Evolutionary conservation across 2,329 filamentous ascomycete species (phyloP).

Genomic region (Aureobasidium sp.): DNA sequence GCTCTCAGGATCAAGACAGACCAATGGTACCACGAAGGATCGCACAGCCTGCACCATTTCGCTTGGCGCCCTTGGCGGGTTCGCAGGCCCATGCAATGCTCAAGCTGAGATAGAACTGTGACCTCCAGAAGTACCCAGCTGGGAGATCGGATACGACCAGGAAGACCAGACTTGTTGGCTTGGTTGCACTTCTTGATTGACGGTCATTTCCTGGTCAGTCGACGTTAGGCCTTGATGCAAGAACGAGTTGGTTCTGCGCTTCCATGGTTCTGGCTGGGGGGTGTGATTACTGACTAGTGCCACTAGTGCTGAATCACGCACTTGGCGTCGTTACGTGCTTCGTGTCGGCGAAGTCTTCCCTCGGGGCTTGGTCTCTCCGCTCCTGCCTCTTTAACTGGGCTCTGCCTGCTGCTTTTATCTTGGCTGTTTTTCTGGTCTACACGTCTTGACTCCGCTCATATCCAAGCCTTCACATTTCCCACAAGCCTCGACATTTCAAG

Average conservation of each 20-base stretch:
- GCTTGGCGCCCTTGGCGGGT: background rate
- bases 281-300: too few relatives aligned
- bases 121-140: too few relatives aligned
- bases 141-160: too few relatives aligned
- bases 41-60: background rate
- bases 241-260: too few relatives aligned
- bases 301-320: too few relatives aligned
- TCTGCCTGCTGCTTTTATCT: background rate
- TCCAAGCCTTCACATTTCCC: background rate
- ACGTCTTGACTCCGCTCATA: background rate
- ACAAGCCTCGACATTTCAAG: background rate
- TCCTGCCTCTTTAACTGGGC: background rate
- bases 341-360: too few relatives aligned
- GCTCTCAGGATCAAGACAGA: background rate
- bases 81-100: background rate
- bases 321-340: too few relatives aligned
- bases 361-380: background rate
- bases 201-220: background rate
- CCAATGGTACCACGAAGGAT: background rate
- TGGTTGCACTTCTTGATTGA: background rate
- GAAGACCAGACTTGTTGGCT: too few relatives aligned
- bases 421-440: background rate
- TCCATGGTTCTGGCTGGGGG: too few relatives aligned
- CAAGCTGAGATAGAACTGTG: too few relatives aligned
- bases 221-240: too few relatives aligned